Evolutionary conservation across 441 rosid genomes (phyloP), one percentile per base, ranked within the genome.

Genomic region (Mallotus japonicus): DNA sequence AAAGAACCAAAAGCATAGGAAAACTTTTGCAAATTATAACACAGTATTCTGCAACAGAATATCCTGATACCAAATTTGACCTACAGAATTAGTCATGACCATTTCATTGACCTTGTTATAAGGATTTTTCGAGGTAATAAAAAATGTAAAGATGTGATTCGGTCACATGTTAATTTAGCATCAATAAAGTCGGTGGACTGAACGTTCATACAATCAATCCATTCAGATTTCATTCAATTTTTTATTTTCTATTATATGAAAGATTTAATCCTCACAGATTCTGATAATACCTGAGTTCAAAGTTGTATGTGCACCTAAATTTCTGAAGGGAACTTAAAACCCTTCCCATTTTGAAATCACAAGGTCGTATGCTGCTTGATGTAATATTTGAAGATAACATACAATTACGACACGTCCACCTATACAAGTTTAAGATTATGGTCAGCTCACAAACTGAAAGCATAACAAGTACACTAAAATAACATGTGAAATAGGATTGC

Each of bases 371-470:
- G 77, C 82, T 85, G 81, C 86, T 89, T 73, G 97, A 85, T 3
- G 91, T 87, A 65, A 92, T 87, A 78, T 83, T 95, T 64, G 97
- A 86, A 62, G 77, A 80, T 72, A 88, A 8, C 14, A 74, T 47
- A 82, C 89, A 92, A 80, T 81, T 87, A 62, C 95, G 92, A 78
- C 99, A 94, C 8, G 85, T 87, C 97, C 97, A 94, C 83, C 99
- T 92, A 73, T 67, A 82, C 60, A 72, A 65, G 71, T 56, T 59
- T 68, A 76, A 58, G 16, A 50, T 16, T 20, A 56, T 54, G 57
- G 65, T 67, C 65, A 44, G 53, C 80, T 37, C 40, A 37, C 40
- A 37, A 37, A 37, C 6, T 37, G 40, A 37, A 6, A 37, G 6
- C 40, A 37, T 37, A 37, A 37, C 40, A 4, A 37, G 40, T 37